These are phyloP conservation scores for Candolleomyces efflorescens DNA, from an alignment of 768 basidiomycete genomes.

Conservation along the genomic window DNA sequence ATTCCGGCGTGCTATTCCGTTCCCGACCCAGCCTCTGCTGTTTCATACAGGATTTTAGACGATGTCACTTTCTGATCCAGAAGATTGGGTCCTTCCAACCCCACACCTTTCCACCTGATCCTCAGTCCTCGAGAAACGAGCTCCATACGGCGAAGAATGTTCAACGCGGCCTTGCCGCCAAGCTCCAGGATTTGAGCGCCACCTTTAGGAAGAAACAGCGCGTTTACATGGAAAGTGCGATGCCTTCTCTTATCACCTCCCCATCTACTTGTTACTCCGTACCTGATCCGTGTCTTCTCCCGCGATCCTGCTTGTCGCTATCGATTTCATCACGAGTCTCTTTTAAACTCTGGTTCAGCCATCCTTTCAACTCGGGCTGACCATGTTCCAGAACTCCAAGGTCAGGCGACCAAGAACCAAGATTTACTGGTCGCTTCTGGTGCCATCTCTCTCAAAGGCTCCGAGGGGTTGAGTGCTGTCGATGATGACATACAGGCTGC, in stretches of 20 bases:
- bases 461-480: slow-evolving; percentile 77
- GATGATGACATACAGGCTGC: slow-evolving; percentile 90
- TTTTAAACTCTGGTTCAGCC: slow-evolving; percentile 9
- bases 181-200: slow-evolving; percentile 89
- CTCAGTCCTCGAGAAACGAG: slow-evolving; percentile 37
- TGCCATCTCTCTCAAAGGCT: slow-evolving; percentile 74
- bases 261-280: slow-evolving; percentile 8
- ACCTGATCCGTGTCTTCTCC: slow-evolving; percentile 13
- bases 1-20: slow-evolving; percentile 41
- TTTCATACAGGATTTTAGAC: slow-evolving; percentile 57
- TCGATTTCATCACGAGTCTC: slow-evolving; percentile 15
- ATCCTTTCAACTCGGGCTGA: slow-evolving; percentile 2
- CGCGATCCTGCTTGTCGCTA: slow-evolving; percentile 12
- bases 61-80: slow-evolving; percentile 64
- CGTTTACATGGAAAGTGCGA: slow-evolving; percentile 95
- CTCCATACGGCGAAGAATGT: slow-evolving; percentile 84
- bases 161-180: slow-evolving; percentile 92
- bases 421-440: slow-evolving; percentile 91
- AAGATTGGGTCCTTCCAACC: slow-evolving; percentile 57
- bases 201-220: slow-evolving; percentile 96
- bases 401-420: slow-evolving; percentile 97
- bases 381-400: slow-evolving; percentile 71
- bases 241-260: slow-evolving; percentile 21
- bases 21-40: slow-evolving; percentile 7
- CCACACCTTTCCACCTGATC: slow-evolving; percentile 64